Percentiles rank a stretch among this genome's conserved stretches.
phyloP scores from a whole-genome alignment of 163 green algal genomes.

The Chlamydomonas reinhardtii region DNA sequence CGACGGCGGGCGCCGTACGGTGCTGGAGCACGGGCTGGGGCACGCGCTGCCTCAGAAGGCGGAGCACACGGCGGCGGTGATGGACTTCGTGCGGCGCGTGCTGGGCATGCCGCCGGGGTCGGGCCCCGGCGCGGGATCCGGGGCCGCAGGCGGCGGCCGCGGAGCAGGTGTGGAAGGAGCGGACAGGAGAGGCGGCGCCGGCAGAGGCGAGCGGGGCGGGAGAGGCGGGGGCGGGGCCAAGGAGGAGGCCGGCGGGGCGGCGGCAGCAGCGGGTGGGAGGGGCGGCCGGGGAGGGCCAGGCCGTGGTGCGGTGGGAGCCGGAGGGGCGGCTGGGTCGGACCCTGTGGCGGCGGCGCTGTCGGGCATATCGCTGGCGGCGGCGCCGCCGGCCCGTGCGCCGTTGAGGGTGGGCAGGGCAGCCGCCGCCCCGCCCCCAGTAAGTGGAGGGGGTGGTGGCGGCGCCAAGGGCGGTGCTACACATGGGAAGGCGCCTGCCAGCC shows the following conservation, averaged over 20 bases:
- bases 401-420: neutral
- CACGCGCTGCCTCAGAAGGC: slow-evolving; percentile 66
- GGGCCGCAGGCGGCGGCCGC: neutral
- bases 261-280: neutral
- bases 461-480: neutral
- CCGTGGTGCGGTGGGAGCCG: neutral
- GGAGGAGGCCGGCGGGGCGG: neutral
- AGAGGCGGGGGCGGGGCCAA: neutral
- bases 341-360: slow-evolving; percentile 22
- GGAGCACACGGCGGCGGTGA: slow-evolving; percentile 9
- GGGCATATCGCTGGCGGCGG: neutral
- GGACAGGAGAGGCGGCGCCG: neutral
- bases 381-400: neutral
- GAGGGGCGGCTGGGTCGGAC: neutral
- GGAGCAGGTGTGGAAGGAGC: neutral
- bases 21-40: slow-evolving; percentile 55
- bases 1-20: neutral
- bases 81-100: slow-evolving; percentile 40
- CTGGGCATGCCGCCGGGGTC: neutral
- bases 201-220: slow-evolving; percentile 1
- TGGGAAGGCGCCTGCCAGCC: neutral
- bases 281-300: neutral
- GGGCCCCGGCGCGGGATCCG: neutral
- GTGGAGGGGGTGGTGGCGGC: neutral
- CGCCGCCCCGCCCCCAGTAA: neutral